Conservation (phyloP, 495 filamentous ascomycete species). For the Penicillium alfredii region DNA sequence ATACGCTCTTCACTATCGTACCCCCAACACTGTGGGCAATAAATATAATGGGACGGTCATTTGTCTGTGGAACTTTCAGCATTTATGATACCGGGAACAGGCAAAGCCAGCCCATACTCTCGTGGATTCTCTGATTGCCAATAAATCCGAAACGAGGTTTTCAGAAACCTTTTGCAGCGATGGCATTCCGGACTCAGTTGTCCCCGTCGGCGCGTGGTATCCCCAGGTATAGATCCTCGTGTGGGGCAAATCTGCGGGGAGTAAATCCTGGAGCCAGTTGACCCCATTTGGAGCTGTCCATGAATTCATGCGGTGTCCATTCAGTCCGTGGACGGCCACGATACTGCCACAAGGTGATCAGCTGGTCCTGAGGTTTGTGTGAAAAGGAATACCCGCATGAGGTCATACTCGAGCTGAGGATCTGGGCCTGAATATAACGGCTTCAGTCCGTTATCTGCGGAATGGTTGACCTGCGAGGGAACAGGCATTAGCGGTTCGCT, state of each 20-base stretch:
- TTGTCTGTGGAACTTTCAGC: no score
- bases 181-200: slow-evolving; percentile 7
- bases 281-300: slow-evolving; percentile 35
- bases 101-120: no score
- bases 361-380: not conserved
- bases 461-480: no score
- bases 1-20: slow-evolving; percentile 27
- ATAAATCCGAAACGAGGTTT: slow-evolving; percentile 27
- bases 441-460: not conserved
- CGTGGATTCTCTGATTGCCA: slow-evolving; percentile 14
- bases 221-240: slow-evolving; percentile 47
- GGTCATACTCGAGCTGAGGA: slow-evolving; percentile 1
- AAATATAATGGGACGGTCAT: slow-evolving; percentile 27
- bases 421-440: not conserved
- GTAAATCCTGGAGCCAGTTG: slow-evolving; percentile 46
- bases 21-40: slow-evolving; percentile 32
- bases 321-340: slow-evolving; percentile 26
- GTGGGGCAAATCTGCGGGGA: slow-evolving; percentile 38
- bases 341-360: slow-evolving; percentile 7
- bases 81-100: no score
- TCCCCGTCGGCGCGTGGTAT: slow-evolving; percentile 31
- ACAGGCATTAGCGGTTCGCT: no score
- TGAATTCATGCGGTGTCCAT: slow-evolving; percentile 22
- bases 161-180: slow-evolving; percentile 25
- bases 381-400: not conserved